Evolutionary conservation across 2,329 filamentous ascomycete genomes (phyloP), one percentile per base, ranked within the genome.

Genomic region (Amauroascus verrucosus): DNA sequence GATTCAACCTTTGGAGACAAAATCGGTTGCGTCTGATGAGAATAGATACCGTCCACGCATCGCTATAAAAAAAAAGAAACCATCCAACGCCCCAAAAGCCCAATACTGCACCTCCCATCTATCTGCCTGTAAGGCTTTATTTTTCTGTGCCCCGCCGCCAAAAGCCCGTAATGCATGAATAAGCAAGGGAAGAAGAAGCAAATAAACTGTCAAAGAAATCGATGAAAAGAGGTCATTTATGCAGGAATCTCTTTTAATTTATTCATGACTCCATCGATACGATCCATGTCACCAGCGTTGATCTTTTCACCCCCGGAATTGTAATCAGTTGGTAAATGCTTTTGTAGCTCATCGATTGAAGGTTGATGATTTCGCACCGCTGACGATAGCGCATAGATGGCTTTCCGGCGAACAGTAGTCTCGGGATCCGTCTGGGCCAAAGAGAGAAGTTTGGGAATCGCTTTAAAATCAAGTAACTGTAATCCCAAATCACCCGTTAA

Each of bases 281-380:
- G 83, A 51, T 89, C 86, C 93, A 97, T 97, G 67, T 96, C 83
- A 18, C 72, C 75, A 0, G 91, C 88, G 64, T 95, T 86, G n/a
- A 91, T 72, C 61, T 81, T 82, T 64, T 81, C 78, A 48, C 81
- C 79, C 46, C 73, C 69, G 62, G 80, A 79, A 18, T 68, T 70
- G 63, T 86, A 71, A 62, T 84, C 79, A 33, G 77, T 75, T 1
- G 83, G 80, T 57, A 89, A 74, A 22, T 77, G 74, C 66, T 88
- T 84, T 71, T 91, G 77, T 24, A 84, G 66, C 58, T 76, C 76
- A 60, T 84, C 77, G 61, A 84, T 70, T 1, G 70, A 84, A 1
- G 88, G 86, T 72, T 95, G 91, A 68, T 88, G 95, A 69, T 98
- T 98, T 66, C 93, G 79, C 52, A 88, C 80, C 4, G 82, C 85